Evolutionary conservation across 805 yeast genomes (phyloP).

Genomic region (Ogataea nitratoaversa): DNA sequence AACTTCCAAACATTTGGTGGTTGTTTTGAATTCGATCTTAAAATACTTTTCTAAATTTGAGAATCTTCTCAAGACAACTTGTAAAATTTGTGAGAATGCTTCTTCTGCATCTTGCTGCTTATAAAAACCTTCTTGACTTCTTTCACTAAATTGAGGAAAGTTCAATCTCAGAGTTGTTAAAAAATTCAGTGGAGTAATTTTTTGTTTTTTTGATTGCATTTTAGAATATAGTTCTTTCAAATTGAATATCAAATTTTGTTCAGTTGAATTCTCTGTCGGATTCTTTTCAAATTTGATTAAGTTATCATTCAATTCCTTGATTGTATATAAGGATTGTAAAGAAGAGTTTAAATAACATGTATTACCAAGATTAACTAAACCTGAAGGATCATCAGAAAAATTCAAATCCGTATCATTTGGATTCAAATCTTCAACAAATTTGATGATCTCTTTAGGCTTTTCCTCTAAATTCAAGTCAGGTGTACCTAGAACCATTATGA

Average conservation of each 20-base stretch:
- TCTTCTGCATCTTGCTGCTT: conserved; percentile 99
- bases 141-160: conserved; percentile 89
- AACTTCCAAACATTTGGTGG: conserved; percentile 53
- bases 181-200: conserved; percentile 63
- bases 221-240: conserved; percentile 42
- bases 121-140: conserved; percentile 61
- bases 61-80: conserved; percentile 43
- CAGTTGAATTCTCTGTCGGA: conserved; percentile 16
- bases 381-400: conserved; percentile 49
- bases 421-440: conserved; percentile 64
- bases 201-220: conserved; percentile 39
- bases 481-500: conserved; percentile 88
- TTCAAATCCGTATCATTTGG: conserved; percentile 15
- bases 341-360: conserved; percentile 77
- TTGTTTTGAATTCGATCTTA: conserved; percentile 59
- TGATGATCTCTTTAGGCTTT: conserved; percentile 49
- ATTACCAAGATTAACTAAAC: conserved; percentile 67
- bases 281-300: conserved; percentile 21
- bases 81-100: conserved; percentile 75
- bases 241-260: conserved; percentile 26
- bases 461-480: conserved; percentile 45
- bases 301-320: conserved; percentile 38
- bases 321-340: conserved; percentile 49
- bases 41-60: conserved; percentile 56
- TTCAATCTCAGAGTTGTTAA: conserved; percentile 58